Evolutionary conservation across 2,329 filamentous ascomycete genomes (phyloP), one percentile per base, ranked within the genome.

Genomic region (Amphichorda felina): DNA sequence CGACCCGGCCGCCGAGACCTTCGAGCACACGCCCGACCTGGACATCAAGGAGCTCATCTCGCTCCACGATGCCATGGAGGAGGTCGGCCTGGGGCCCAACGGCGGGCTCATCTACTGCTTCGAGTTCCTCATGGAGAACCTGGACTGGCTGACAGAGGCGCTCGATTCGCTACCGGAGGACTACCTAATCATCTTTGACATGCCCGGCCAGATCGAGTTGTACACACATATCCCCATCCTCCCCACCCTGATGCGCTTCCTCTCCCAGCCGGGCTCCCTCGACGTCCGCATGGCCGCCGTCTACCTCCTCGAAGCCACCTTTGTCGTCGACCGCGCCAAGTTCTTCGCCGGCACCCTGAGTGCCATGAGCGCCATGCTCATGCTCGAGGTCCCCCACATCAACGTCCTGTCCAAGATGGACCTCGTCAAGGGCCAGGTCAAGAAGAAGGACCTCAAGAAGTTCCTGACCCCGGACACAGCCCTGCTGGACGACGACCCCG

Each of bases 401-500:
- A 98, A 98, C 55, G 82, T 98, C 41, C 65, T 98, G 38, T 93
- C 82, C 53, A 98, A 98, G 64, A 96, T 96, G 88, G 91, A 98
- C 55, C 72, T 96, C 41, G 78, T 96, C 45, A 91, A 91, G 55
- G 86, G 84, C 27, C 84, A 91, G 57, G 74, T 96, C 18, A 79
- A 79, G 39, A 86, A 86, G 58, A 82, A 82, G 56, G 87, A 96
- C 47, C 56, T 98, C 40, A 93, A 93, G 62, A 73, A 85, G 16
- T 98, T 94, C 53, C 65, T 94, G 38, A 86, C 89, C 36, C 87
- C 91, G 1, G 89, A 96, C 53, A 75, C 80, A 4, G 75, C 75
- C 16, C 62, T 95, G 31, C 63, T 98, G 30, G 82, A 94, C 42
- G 85, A 91, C 45, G 83, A 88, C 50, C 78, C 80, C 0, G 63